Conservation (phyloP, 108 stramenopile genomes). For the Asterionellopsis glacialis region DNA sequence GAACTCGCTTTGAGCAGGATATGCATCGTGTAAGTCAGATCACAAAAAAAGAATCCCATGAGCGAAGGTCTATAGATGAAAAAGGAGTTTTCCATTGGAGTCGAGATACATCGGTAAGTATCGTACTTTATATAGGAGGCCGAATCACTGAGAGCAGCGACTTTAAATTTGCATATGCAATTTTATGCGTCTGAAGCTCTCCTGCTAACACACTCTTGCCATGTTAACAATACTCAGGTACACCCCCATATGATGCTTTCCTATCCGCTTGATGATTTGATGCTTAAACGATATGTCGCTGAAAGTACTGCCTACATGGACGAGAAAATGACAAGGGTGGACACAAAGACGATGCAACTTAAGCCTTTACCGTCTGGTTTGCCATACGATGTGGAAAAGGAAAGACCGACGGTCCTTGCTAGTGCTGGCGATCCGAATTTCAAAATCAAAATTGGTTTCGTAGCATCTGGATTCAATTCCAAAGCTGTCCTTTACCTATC, state of each 20-base stretch:
- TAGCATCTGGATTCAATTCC: slow-evolving; percentile 76
- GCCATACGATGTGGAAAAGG: slow-evolving; percentile 53
- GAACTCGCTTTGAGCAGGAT: slow-evolving; percentile 60
- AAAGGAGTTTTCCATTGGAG: slow-evolving; percentile 47
- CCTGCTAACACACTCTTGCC: too few species aligned
- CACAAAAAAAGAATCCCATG: slow-evolving; percentile 28
- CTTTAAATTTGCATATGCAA: not conserved
- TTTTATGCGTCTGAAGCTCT: not conserved
- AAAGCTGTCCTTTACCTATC: slow-evolving; percentile 83
- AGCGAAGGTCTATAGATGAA: slow-evolving; percentile 25
- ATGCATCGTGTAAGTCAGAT: slow-evolving; percentile 51
- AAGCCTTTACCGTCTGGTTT: slow-evolving; percentile 47
- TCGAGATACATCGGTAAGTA: slow-evolving; percentile 47
- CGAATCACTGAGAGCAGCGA: not conserved
- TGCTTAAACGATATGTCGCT: slow-evolving; percentile 65
- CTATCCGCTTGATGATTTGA: slow-evolving; percentile 49
- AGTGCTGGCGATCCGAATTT: slow-evolving; percentile 25
- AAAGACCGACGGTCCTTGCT: slow-evolving; percentile 29
- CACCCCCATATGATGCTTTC: slow-evolving; percentile 72
- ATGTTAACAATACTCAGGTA: too few species aligned
- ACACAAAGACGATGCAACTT: slow-evolving; percentile 12
- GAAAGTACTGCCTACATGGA: slow-evolving; percentile 73
- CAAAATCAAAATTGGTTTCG: slow-evolving; percentile 62
- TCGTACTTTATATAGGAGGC: slow-evolving; percentile 44
- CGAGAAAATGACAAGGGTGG: slow-evolving; percentile 33